Conservation (phyloP, 78 protist species). For the Dictyostelium citrinum region DNA sequence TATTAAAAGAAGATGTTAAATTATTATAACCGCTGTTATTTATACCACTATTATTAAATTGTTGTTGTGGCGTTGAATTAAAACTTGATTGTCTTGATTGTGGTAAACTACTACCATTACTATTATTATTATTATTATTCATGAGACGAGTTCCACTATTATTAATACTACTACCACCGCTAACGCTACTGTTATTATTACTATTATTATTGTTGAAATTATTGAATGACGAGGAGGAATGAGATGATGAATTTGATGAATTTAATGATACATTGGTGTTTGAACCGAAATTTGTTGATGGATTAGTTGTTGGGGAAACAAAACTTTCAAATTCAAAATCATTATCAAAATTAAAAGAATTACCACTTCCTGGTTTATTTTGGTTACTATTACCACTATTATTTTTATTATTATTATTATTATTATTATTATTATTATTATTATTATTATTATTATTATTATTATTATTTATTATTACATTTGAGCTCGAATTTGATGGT, state of each 20-base stretch:
- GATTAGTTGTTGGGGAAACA: conserved; percentile 2
- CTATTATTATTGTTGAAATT: background rate
- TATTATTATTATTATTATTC: background rate
- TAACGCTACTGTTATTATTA: background rate
- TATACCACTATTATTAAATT: background rate
- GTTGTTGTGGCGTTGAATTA: background rate
- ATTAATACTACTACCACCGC: background rate
- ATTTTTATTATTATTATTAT: too few relatives aligned
- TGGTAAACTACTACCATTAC: background rate
- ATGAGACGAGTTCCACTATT: background rate
- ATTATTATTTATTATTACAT: background rate
- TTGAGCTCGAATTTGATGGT: background rate
- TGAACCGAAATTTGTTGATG: background rate
- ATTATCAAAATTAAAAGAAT: conserved; percentile 16
- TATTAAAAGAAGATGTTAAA: background rate
- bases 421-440: background rate
- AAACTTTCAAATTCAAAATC: background rate
- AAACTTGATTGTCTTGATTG: background rate
- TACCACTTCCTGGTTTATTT: too few relatives aligned
- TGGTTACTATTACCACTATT: background rate
- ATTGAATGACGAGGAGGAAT: background rate
- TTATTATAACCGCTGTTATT: background rate
- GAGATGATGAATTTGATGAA: background rate
- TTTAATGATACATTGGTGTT: conserved; percentile 8
- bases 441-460: background rate